Evolutionary conservation across 2,329 filamentous ascomycete genomes (phyloP), one percentile per base, ranked within the genome.

Genomic region (Aureobasidium sp.): DNA sequence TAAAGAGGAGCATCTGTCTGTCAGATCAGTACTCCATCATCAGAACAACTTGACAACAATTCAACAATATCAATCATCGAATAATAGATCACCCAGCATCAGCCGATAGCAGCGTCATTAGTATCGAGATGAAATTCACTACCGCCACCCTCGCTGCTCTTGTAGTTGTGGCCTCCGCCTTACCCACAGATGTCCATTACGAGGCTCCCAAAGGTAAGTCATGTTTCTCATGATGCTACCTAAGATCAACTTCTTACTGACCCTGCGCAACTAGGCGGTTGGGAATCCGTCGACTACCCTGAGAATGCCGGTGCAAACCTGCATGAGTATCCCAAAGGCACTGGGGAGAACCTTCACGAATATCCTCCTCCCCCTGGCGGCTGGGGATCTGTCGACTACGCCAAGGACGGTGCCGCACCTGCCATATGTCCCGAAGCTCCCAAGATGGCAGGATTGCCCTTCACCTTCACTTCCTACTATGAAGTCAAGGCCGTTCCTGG

Each of bases 391-490:
- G 52, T 62, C 34, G 52, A 55, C 32, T 62, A 62, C 43, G 34
- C 50, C 47, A 55, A 56, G 36, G 20, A 9, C 24, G 60, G 41
- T 26, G 39, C 55, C 10, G 32, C 36, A 26, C 34, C 34, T 9
- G 50, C n/a, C 17, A 46, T 46, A 24, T 32, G 44, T 34, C 36
- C 50, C 47, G 26, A 53, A 32, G 48, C 20, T 6, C 52, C 41
- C 46, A 57, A 52, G 37, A 47, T 46, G 41, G 46, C 48, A 48
- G 61, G 48, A 24, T 50, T 43, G 24, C 60, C 61, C 46, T 65
- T 65, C 61, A 61, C 50, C n/a, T 84, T 82, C 73, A 81, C 81
- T 62, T 79, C 77, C 20, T 78, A 75, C 63, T 82, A 77, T 72
- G 66, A 74, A 44, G 71, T 83, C 63, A 69, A 75, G 47, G 81